Percentiles rank a stretch among this genome's conserved stretches.
Conservation (phyloP, 2,329 filamentous ascomycete species). For the Niveomyces coronatus region DNA sequence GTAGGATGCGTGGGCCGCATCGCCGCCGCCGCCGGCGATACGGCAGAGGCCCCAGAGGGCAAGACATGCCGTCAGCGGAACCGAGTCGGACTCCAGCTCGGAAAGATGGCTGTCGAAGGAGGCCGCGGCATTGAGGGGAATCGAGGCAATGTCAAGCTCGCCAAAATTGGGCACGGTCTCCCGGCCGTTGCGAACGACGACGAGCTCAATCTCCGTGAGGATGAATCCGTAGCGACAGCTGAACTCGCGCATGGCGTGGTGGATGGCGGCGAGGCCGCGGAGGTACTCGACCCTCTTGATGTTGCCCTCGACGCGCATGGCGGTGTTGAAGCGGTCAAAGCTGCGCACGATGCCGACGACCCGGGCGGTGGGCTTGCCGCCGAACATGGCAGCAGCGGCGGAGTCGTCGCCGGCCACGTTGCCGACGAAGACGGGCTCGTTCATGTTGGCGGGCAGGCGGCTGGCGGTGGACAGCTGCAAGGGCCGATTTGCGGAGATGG, state of each 20-base stretch:
- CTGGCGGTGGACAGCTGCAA: slow-evolving; percentile 40
- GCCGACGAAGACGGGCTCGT: slow-evolving; percentile 55
- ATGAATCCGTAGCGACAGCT: slow-evolving; percentile 92
- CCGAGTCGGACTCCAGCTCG: slow-evolving; percentile 22
- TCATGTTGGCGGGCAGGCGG: slow-evolving; percentile 23
- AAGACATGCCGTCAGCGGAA: slow-evolving; percentile 57
- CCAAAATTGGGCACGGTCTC: slow-evolving; percentile 72
- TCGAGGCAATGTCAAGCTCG: slow-evolving; percentile 64
- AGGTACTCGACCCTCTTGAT: slow-evolving; percentile 84
- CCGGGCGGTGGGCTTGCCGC: slow-evolving; percentile 41
- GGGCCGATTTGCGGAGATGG: slow-evolving; percentile 60
- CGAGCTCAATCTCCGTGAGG: slow-evolving; percentile 88
- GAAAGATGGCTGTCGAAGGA: slow-evolving; percentile 19
- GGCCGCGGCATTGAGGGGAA: slow-evolving; percentile 41
- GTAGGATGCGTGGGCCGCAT: slow-evolving; percentile 51
- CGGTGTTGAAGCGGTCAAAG: slow-evolving; percentile 91
- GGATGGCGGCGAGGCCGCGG: slow-evolving; percentile 72
- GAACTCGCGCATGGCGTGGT: slow-evolving; percentile 88
- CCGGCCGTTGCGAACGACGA: slow-evolving; percentile 73
- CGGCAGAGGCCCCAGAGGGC: slow-evolving; percentile 72
- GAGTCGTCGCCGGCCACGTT: slow-evolving; percentile 46
- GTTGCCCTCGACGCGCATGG: slow-evolving; percentile 78
- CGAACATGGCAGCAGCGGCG: slow-evolving; percentile 43
- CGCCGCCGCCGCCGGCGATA: slow-evolving; percentile 50
- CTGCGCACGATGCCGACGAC: slow-evolving; percentile 81